phyloP scores from a whole-genome alignment of 805 yeast species.

The Yarrowia phangngaensis region DNA sequence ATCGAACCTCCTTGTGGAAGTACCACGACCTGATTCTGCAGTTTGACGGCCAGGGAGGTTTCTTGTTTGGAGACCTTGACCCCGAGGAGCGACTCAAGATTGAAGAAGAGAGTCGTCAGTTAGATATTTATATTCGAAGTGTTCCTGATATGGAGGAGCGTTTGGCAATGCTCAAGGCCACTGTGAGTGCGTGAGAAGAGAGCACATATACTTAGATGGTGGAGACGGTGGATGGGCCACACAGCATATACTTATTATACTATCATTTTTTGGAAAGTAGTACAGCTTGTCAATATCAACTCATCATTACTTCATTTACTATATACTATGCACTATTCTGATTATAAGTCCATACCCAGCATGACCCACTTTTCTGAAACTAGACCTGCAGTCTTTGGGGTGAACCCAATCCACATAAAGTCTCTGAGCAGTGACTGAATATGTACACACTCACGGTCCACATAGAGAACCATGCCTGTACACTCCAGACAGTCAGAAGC shows the following conservation, averaged over 20 bases:
- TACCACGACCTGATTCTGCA: conserved; percentile 79
- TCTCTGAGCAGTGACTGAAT: conserved; percentile 15
- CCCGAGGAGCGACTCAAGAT: conserved; percentile 67
- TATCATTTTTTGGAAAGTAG: conserved; percentile 9
- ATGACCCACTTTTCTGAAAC: conserved; percentile 25
- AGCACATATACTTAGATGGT: background rate
- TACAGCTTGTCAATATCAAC: no score
- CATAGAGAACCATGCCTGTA: conserved; percentile 16
- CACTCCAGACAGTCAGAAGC: conserved; percentile 26
- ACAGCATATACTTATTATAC: conserved; percentile 24
- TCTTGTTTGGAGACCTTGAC: conserved; percentile 58
- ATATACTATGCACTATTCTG: background rate
- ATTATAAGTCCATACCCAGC: conserved; percentile 18
- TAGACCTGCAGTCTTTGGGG: conserved; percentile 14
- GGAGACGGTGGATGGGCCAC: conserved; percentile 18
- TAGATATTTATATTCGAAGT: conserved; percentile 69
- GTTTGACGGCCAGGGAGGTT: conserved; percentile 80
- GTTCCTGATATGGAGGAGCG: conserved; percentile 65
- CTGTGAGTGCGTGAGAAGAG: background rate
- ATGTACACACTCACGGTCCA: conserved; percentile 13
- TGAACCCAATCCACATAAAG: conserved; percentile 27
- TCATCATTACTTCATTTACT: background rate
- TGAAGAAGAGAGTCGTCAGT: conserved; percentile 69
- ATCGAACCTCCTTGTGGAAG: conserved; percentile 87
- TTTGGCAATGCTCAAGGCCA: conserved; percentile 50